Conservation (phyloP, 2,329 filamentous ascomycete species). For the Claviceps pusilla region DNA sequence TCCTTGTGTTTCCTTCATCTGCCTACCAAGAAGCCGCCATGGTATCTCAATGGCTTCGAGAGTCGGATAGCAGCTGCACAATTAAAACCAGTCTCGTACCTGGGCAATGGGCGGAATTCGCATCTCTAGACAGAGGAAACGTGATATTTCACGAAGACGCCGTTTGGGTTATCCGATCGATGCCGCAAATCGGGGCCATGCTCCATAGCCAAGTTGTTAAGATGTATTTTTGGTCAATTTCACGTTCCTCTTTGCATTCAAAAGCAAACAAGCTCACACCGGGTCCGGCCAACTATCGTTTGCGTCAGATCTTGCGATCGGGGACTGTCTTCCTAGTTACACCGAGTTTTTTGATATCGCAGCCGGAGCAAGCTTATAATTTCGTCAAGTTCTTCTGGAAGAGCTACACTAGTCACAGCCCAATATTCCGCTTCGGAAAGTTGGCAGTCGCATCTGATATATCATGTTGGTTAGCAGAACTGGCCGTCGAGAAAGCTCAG, state of each 20-base stretch:
- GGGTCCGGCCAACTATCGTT: constrained; percentile 10
- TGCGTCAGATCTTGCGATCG: constrained; percentile 17
- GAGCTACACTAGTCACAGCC: constrained; percentile 7
- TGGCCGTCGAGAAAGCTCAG: constrained; percentile 12
- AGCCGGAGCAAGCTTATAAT: constrained; percentile 19
- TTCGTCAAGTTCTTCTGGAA: constrained; percentile 23
- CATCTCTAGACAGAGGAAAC: constrained; percentile 13
- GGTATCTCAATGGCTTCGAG: constrained; percentile 30
- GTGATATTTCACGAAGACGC: constrained; percentile 33
- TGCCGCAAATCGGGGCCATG: constrained; percentile 22
- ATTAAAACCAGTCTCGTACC: constrained; percentile 25
- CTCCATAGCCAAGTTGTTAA: constrained; percentile 15
- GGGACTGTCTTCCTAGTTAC: constrained; percentile 24
- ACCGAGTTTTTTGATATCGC: constrained; percentile 26
- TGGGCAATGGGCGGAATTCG: constrained; percentile 35
- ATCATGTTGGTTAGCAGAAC: constrained; percentile 15
- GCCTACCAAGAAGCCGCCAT: constrained; percentile 20
- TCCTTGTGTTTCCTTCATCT: constrained; percentile 32
- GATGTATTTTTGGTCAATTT: constrained; percentile 26
- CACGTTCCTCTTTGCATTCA: constrained; percentile 1
- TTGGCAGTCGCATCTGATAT: constrained; percentile 18
- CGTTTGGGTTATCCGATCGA: constrained; percentile 21
- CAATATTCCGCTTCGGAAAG: constrained; percentile 8
- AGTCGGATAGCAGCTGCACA: constrained; percentile 23
- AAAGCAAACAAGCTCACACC: not conserved